Evolutionary conservation across 1,284 basidiomycete species (phyloP), one percentile per base, ranked within the genome.

Genomic region (Ceratobasidium papillatum): DNA sequence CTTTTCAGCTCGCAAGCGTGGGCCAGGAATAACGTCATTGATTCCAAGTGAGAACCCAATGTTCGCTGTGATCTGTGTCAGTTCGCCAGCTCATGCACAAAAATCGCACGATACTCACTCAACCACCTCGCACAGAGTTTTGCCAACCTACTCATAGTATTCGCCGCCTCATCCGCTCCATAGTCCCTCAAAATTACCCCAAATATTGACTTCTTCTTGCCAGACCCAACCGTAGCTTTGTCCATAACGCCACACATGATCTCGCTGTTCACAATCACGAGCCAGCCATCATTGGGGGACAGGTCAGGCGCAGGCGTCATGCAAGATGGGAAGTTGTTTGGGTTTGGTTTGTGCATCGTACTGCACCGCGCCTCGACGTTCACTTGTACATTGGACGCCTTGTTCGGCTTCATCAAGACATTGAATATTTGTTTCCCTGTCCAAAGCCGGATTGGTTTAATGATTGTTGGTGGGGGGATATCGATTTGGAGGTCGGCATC

Each of bases 241-340:
- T 99, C 98, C 89, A 99, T 98, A 9, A 97, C 94, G 64, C 98
- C 98, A 80, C 97, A 99, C 95, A 99, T 99, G 80, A 99, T 96
- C 83, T 99, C 96, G 81, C 94, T 96, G 82, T 99, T 99, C 77
- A 96, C 91, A 73, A 99, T 92, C 75, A 99, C 98, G 38, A 99
- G 88, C 90, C 95, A 99, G 0, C 97, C 97, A 80, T 99, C 98
- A 81, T 99, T 99, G 0, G 97, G 96, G 11, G 94, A 94, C 84
- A 99, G 88, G 81, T 99, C 98, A 17, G 90, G 88, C 14, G 86
- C 86, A 3, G 87, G 87, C 64, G 86, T 88, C 84, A 89, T 89
- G 54, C 86, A 83, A 43, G 81, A 78, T 0, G 87, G 86, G 77
- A 91, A 94, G 78, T 88, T 85, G 38, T 86, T 85, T 11, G 85